Conservation (phyloP, 108 stramenopile genomes). For the Nitzschia sp. region DNA sequence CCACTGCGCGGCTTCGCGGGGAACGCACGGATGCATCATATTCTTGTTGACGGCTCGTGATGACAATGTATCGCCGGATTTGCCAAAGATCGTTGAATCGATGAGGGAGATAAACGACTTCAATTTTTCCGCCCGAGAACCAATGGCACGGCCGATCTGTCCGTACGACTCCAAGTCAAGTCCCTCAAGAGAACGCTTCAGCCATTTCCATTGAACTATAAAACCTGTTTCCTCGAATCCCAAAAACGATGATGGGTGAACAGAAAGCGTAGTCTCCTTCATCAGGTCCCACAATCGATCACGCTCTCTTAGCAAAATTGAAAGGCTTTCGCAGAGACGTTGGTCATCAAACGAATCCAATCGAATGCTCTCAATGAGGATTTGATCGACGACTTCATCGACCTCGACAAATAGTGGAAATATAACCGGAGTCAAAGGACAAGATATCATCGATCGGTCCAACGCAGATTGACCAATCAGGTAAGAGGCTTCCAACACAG, state of each 20-base stretch:
- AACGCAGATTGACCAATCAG: constrained; percentile 50
- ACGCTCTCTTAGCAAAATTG: constrained; percentile 35
- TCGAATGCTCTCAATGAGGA: constrained; percentile 9
- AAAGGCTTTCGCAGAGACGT: neutral
- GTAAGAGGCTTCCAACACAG: constrained; percentile 69
- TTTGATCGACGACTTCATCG: constrained; percentile 35
- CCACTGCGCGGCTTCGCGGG: constrained; percentile 54
- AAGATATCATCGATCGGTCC: constrained; percentile 53
- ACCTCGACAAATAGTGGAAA: constrained; percentile 65
- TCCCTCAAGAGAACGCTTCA: constrained; percentile 24
- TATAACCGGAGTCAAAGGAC: constrained; percentile 68
- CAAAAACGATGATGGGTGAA: constrained; percentile 23
- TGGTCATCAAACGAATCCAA: neutral
- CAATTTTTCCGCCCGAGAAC: constrained; percentile 11
- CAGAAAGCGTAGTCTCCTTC: constrained; percentile 15
- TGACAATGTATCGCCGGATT: constrained; percentile 38
- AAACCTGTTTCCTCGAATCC: constrained; percentile 69
- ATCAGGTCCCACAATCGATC: constrained; percentile 75
- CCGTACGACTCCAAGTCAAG: neutral
- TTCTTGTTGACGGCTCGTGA: constrained; percentile 39
- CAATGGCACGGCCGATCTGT: neutral
- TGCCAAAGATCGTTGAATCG: constrained; percentile 55
- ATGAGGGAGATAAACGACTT: constrained; percentile 44
- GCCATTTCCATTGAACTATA: constrained; percentile 79
- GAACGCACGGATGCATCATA: constrained; percentile 71